A percentile compares a stretch with the other conserved stretches of the same genome.
phyloP scores from a whole-genome alignment of 1,284 basidiomycete genomes.

The Ceratobasidium papillatum region DNA sequence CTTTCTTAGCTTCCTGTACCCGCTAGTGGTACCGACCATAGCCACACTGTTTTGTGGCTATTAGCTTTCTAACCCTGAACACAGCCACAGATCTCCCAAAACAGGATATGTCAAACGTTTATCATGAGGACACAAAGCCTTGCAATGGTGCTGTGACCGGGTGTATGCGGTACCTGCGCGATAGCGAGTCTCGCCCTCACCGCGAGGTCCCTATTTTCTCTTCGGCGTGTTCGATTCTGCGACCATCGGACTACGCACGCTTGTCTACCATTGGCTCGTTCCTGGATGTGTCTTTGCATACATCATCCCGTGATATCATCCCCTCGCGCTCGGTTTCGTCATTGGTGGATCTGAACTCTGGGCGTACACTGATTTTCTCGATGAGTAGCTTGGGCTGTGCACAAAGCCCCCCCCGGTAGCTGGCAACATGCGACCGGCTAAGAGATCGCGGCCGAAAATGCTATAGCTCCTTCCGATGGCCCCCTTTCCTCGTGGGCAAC shows the following conservation, averaged over 20 bases:
- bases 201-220: background rate
- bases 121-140: background rate
- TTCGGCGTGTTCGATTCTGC: background rate
- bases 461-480: conserved; percentile 29
- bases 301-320: conserved; percentile 20
- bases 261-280: conserved; percentile 1
- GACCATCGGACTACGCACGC: background rate
- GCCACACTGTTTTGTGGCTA: conserved; percentile 2
- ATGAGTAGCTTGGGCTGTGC: conserved; percentile 36
- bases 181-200: background rate
- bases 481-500: conserved; percentile 33
- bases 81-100: background rate
- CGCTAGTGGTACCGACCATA: background rate
- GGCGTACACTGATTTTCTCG: conserved; percentile 40
- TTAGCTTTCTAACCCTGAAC: background rate
- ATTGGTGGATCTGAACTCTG: conserved; percentile 29
- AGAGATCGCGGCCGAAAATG: conserved; percentile 1
- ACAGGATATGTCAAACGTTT: background rate
- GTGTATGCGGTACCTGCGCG: background rate
- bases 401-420: conserved; percentile 13
- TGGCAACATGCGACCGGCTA: background rate
- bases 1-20: background rate
- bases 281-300: background rate
- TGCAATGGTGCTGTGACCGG: background rate
- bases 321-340: conserved; percentile 36